Evolutionary conservation across 1,139 yeast genomes (phyloP), one percentile per base, ranked within the genome.

Genomic region (Hansenula lynferdii): DNA sequence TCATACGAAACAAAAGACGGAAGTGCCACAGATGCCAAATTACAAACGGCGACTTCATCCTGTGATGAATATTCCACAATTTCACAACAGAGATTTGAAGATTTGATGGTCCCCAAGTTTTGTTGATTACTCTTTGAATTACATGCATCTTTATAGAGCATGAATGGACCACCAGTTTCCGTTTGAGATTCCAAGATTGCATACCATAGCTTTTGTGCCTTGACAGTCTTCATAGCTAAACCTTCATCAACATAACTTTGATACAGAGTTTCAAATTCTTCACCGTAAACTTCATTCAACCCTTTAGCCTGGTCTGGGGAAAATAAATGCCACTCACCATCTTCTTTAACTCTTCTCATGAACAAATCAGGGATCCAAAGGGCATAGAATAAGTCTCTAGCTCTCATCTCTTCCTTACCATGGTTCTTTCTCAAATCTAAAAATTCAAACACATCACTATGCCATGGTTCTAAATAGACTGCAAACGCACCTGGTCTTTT

Each of bases 401-500:
- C 95, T 60, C 96, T 76, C 55, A 81, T 70, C 62, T 86, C 96
- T 63, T 86, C 96, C 56, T 85, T 85, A 42, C 96, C 96, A 60
- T 86, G 95, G 61, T 85, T 86, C 67, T 86, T 86, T 61, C 94
- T 76, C 47, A 86, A 72, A 50, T 86, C 92, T 42, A 86, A 67
- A 57, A 86, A 83, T 37, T 85, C 95, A 55, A 84, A 80, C 35
- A 86, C 73, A 58, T 86, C 96, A 20, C 84, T 76, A 59, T 86
- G 96, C 96, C 96, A 86, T 45, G 96, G 95, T 65, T 86, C 96
- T 42, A 86, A 68, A 61, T 85, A 86, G 38, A 85, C 68, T 32
- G 95, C 95, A 62, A 86, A 83, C 6, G 95, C 96, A 53, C 96
- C 96, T 5, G 96, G 96, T 57, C 96, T 75, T 64, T 86, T 86